A percentile compares a stretch with the other conserved stretches of the same genome.
Evolutionary conservation across 176 grass and related monocot genomes (phyloP).

Genomic region (Hordeum vulgare): MorexV3_pseudomolecules_assembly NC_058522.1:530656693-530657192

Average conservation of each 20-base stretch:
- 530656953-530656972: conserved; percentile 12
- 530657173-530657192: conserved; percentile 80
- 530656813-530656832: conserved; percentile 73
- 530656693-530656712: conserved; percentile 58
- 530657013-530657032: neutral
- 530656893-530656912: conserved; percentile 89
- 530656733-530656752: neutral
- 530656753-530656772: neutral
- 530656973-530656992: neutral
- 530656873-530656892: conserved; percentile 83
- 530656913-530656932: conserved; percentile 97
- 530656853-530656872: conserved; percentile 73
- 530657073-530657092: neutral
- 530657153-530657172: conserved; percentile 90
- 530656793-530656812: conserved; percentile 48
- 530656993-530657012: neutral
- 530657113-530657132: conserved; percentile 63
- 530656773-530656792: neutral
- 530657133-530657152: conserved; percentile 80
- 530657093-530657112: neutral
- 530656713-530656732: neutral
- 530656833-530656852: conserved; percentile 69
- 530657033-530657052: neutral
- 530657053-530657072: neutral
- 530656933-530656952: conserved; percentile 18